Evolutionary conservation across 352 stramenopile species (phyloP), one percentile per base, ranked within the genome.

Genomic region (Phytophthora sp.): DNA sequence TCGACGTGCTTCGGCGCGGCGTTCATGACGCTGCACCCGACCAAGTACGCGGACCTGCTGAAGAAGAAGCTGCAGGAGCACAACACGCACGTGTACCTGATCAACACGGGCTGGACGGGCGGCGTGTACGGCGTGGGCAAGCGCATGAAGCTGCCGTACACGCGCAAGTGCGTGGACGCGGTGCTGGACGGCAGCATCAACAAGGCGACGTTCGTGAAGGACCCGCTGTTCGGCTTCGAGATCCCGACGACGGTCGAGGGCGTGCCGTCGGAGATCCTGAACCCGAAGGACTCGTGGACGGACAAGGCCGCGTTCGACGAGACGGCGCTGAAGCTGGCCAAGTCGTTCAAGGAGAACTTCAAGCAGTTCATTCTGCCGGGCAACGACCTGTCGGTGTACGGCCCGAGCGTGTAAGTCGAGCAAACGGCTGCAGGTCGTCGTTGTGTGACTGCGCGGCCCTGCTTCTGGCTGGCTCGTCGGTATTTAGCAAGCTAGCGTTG

Each of bases 51-150:
- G n/a, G n/a, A n/a, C n/a, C n/a, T n/a, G n/a, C n/a, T n/a, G n/a
- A n/a, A n/a, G n/a, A n/a, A n/a, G n/a, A n/a, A 99, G 79, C 80
- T 99, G 28, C 70, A 97, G 62, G 88, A 92, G 62, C 94, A 99
- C 79, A 88, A 91, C 52, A 97, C 92, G 41, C 77, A 95, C 49
- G 96, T 95, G 42, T 99, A 95, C 87, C 71, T 99, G 30, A 94
- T 99, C 58, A 99, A 99, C 84, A 99, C 95, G 34, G 97, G 97
- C 69, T 99, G 97, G 96, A 96, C 89, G 34, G 97, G 96, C 51
- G 97, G 97, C 54, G 84, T 92, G 53, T 99, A n/a, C n/a, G n/a
- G n/a, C n/a, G n/a, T n/a, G 34, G 97, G 96, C 59, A 89, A 98
- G 74, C 93, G 97, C 76, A 99, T 99, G 96, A 97, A 91, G 59